Conservation (phyloP, 2,329 filamentous ascomycete genomes). For the Fusarium algeriense region DNA sequence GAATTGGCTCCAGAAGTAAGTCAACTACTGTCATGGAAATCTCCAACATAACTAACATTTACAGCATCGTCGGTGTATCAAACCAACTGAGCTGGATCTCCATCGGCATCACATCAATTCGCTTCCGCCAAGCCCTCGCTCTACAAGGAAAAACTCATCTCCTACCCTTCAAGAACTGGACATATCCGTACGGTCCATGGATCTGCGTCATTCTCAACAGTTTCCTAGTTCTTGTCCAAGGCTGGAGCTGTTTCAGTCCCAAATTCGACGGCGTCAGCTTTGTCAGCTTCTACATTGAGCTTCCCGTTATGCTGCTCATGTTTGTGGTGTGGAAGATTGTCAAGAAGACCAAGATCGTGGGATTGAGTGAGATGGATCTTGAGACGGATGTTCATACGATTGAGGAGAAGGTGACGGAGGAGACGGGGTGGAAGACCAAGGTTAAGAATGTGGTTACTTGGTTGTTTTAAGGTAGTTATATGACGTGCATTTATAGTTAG, state of each 20-base stretch:
- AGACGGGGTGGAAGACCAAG: slow-evolving; percentile 62
- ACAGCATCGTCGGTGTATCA: slow-evolving; percentile 72
- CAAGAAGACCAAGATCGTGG: slow-evolving; percentile 71
- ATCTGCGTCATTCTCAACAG: slow-evolving; percentile 67
- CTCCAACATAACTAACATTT: slow-evolving; percentile 21
- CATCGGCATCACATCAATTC: slow-evolving; percentile 73
- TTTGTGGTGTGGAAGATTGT: slow-evolving; percentile 78
- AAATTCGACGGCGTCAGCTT: slow-evolving; percentile 69
- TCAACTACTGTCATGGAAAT: neutral
- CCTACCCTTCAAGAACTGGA: slow-evolving; percentile 75
- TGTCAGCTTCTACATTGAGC: slow-evolving; percentile 73
- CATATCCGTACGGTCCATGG: slow-evolving; percentile 72
- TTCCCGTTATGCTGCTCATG: slow-evolving; percentile 71
- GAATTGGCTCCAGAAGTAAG: slow-evolving; percentile 74
- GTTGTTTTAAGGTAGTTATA: slow-evolving; percentile 45
- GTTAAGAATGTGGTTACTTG: slow-evolving; percentile 50
- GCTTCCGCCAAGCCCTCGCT: slow-evolving; percentile 70
- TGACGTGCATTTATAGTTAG: neutral
- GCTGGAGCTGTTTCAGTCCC: slow-evolving; percentile 73
- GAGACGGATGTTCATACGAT: slow-evolving; percentile 70
- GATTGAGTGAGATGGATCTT: slow-evolving; percentile 72
- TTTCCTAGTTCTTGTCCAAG: slow-evolving; percentile 72
- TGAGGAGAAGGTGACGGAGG: slow-evolving; percentile 46
- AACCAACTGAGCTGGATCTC: slow-evolving; percentile 76
- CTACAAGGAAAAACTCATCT: slow-evolving; percentile 70